Conservation (phyloP, 371 early-diverging fungal genomes). For the Phascolomyces articulosus region DNA sequence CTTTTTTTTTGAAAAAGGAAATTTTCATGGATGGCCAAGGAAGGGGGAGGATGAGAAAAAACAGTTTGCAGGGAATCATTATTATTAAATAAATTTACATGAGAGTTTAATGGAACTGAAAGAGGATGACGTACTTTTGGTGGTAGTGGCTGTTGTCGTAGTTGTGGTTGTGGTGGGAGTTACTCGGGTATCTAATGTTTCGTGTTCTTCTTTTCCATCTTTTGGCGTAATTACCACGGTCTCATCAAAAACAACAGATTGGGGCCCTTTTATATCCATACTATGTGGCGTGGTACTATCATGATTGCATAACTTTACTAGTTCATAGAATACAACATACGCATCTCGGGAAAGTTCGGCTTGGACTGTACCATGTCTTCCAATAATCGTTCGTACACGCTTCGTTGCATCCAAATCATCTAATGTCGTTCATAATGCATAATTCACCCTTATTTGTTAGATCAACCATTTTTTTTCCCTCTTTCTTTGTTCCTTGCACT, state of each 20-base stretch:
- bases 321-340: slow-evolving; percentile 60
- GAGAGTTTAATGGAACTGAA: neutral
- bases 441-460: too few relatives aligned
- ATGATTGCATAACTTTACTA: slow-evolving; percentile 26
- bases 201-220: neutral
- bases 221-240: neutral
- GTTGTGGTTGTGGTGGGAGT: neutral
- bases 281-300: neutral
- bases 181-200: neutral
- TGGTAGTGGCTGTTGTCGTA: neutral
- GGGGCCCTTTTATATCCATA: neutral
- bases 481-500: neutral
- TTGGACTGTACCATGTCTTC: neutral
- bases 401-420: slow-evolving; percentile 36
- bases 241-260: neutral
- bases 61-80: neutral
- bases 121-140: neutral
- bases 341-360: slow-evolving; percentile 51
- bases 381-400: slow-evolving; percentile 18
- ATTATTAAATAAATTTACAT: slow-evolving; percentile 1
- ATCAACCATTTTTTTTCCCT: too few relatives aligned
- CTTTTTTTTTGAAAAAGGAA: too few relatives aligned
- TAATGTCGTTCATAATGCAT: too few relatives aligned
- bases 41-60: too few relatives aligned
- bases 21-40: too few relatives aligned